Evolutionary conservation across 345 rosid species (phyloP).

Genomic region (Fremontodendron californicum): DNA sequence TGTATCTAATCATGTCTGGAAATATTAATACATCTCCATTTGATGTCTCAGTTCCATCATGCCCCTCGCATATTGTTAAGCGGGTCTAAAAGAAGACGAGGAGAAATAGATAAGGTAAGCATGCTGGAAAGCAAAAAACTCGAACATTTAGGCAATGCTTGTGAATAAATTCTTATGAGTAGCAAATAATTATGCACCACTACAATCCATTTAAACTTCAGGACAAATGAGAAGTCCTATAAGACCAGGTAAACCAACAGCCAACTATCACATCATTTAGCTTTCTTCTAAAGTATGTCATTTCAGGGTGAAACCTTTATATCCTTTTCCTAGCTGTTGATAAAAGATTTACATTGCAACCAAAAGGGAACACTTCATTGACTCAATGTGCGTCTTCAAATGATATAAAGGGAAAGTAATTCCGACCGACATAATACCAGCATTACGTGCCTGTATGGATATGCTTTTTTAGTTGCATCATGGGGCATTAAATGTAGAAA

Average conservation of each 20-base stretch:
- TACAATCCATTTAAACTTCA: background rate
- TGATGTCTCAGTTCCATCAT: conserved; percentile 96
- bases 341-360: background rate
- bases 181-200: background rate
- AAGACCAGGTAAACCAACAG: background rate
- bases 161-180: background rate
- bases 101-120: background rate
- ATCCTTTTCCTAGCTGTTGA: background rate
- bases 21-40: conserved; percentile 96
- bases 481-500: background rate
- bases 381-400: background rate
- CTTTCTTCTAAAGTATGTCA: background rate
- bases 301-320: background rate
- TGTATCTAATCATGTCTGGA: conserved; percentile 98
- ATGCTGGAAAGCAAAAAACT: background rate
- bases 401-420: background rate
- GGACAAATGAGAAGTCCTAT: background rate
- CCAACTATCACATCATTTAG: conserved; percentile 1
- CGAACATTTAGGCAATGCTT: background rate
- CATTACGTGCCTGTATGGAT: background rate
- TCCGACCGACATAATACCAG: background rate
- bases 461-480: background rate
- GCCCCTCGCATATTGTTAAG: conserved; percentile 94
- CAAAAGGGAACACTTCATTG: background rate
- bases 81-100: conserved; percentile 49